Evolutionary conservation across 441 rosid species (phyloP).

Genomic region (Monsonia emarginata): DNA sequence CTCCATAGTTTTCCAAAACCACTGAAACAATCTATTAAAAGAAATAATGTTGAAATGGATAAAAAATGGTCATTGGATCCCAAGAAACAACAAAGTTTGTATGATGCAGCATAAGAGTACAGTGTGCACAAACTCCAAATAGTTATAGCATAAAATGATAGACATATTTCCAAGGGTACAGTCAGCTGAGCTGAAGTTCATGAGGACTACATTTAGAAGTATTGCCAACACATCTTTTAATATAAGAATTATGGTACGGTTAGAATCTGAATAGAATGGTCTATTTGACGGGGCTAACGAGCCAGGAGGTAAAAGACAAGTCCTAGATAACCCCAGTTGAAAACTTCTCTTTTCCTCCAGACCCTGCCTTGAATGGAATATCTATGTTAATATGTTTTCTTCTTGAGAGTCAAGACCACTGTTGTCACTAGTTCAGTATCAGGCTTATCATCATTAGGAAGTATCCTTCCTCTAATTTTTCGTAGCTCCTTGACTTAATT

Average conservation of each 20-base stretch:
- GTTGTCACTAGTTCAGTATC: background rate
- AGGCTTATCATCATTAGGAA: background rate
- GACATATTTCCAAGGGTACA: background rate
- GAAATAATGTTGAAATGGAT: conserved; percentile 12
- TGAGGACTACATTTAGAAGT: background rate
- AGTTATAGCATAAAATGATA: background rate
- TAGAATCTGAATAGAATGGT: too few relatives aligned
- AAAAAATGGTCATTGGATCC: background rate
- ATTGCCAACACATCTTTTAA: background rate
- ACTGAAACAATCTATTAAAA: conserved; percentile 65
- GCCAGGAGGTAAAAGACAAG: background rate
- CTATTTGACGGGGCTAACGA: background rate
- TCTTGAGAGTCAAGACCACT: background rate
- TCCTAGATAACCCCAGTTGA: background rate
- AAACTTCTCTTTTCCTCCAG: background rate
- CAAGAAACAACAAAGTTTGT: background rate
- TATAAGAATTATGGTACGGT: background rate
- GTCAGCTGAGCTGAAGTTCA: background rate
- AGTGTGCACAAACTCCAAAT: background rate
- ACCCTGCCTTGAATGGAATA: background rate
- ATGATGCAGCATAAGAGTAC: background rate
- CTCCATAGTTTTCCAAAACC: conserved; percentile 72
- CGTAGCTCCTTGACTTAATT: background rate
- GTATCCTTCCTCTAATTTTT: background rate
- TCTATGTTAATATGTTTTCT: background rate